phyloP scores from a whole-genome alignment of 1,284 basidiomycete genomes.

The Somion occarium region DNA sequence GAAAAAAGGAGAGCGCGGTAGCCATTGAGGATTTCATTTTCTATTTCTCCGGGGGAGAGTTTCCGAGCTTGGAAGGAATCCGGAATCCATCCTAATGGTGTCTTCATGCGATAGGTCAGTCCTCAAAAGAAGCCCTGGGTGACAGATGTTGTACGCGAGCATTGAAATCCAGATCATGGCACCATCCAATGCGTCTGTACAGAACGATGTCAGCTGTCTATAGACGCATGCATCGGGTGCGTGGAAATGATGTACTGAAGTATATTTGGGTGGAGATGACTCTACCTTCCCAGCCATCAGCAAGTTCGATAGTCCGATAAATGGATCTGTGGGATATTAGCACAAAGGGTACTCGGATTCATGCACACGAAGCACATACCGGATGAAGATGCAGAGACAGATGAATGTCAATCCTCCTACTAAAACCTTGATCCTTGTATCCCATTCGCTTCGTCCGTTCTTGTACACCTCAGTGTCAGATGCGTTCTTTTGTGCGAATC shows the following conservation, averaged over 20 bases:
- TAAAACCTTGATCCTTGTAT: slow-evolving; percentile 24
- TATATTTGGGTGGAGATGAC: slow-evolving; percentile 46
- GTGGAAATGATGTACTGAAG: slow-evolving; percentile 35
- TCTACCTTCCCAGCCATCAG: slow-evolving; percentile 46
- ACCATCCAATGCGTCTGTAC: slow-evolving; percentile 52
- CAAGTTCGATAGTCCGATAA: slow-evolving; percentile 45
- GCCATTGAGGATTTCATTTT: no score
- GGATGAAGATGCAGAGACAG: slow-evolving; percentile 31
- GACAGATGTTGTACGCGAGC: slow-evolving; percentile 48
- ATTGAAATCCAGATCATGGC: slow-evolving; percentile 56
- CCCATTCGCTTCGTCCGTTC: slow-evolving; percentile 5
- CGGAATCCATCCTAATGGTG: neutral
- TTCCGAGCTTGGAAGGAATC: neutral
- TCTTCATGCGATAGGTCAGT: neutral
- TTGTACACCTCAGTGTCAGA: neutral
- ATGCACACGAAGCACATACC: slow-evolving; percentile 31
- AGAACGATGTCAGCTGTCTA: neutral
- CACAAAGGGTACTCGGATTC: neutral
- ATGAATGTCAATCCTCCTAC: slow-evolving; percentile 28
- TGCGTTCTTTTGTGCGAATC: no score
- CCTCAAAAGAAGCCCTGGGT: slow-evolving; percentile 36
- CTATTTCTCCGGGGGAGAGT: no score
- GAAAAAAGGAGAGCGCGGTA: no score
- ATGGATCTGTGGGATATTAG: slow-evolving; percentile 25
- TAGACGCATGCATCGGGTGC: neutral